A percentile compares a stretch with the other conserved stretches of the same genome.
phyloP scores from a whole-genome alignment of 164 flowering plant species.

The Chimonanthus praecox region DNA sequence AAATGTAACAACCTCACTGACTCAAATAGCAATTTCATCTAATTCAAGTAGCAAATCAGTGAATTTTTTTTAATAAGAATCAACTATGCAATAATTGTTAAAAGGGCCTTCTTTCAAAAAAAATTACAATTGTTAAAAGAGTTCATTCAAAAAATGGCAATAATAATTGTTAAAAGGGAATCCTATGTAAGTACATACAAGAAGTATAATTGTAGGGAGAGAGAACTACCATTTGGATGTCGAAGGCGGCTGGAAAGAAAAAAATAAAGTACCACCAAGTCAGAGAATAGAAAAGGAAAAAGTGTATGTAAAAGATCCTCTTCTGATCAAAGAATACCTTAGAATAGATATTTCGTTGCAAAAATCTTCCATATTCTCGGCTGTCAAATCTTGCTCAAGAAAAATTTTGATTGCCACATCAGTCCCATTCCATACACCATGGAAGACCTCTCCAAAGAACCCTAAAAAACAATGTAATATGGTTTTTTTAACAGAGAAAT shows the following conservation, averaged over 20 bases:
- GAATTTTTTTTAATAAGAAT: neutral
- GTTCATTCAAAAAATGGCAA: neutral
- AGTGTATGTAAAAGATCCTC: constrained; percentile 2
- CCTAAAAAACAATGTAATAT: constrained; percentile 33
- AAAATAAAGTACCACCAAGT: constrained; percentile 12
- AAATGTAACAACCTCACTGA: no score
- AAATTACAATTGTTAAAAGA: neutral
- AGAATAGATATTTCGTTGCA: constrained; percentile 95
- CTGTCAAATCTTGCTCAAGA: constrained; percentile 89
- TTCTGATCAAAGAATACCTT: constrained; percentile 37
- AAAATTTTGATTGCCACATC: constrained; percentile 96
- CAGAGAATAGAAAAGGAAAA: constrained; percentile 16
- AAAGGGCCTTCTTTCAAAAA: neutral
- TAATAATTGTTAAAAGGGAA: neutral
- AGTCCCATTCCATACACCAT: constrained; percentile 98
- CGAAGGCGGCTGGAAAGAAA: constrained; percentile 75
- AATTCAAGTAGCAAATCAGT: no score
- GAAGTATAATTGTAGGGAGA: neutral
- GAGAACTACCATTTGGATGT: constrained; percentile 86
- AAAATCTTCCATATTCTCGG: constrained; percentile 96
- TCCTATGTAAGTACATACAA: neutral
- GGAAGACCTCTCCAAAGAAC: constrained; percentile 95
- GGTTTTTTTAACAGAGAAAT: neutral
- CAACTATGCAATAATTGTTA: neutral
- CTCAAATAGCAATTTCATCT: no score